Evolutionary conservation across 345 rosid genomes (phyloP).

Genomic region (Nephelium lappaceum): DNA sequence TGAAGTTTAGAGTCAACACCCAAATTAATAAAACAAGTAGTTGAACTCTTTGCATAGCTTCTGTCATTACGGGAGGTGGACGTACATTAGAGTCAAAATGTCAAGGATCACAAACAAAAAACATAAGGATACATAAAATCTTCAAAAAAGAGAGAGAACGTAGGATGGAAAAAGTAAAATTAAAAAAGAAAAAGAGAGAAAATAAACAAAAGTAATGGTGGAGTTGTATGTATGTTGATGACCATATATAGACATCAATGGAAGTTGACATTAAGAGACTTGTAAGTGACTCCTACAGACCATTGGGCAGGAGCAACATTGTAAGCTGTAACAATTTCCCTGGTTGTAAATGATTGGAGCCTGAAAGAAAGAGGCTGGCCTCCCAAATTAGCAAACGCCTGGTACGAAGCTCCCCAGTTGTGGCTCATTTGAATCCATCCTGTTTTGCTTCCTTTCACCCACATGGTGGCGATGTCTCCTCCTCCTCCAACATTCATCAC

Average conservation of each 20-base stretch:
- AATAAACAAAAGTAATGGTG: background rate
- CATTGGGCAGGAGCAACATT: slow-evolving; percentile 76
- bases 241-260: slow-evolving; percentile 25
- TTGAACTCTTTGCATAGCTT: background rate
- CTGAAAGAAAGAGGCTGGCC: slow-evolving; percentile 82
- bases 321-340: slow-evolving; percentile 55
- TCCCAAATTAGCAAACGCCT: slow-evolving; percentile 70
- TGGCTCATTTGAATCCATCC: slow-evolving; percentile 88
- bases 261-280: slow-evolving; percentile 52
- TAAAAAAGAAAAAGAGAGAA: too few species aligned
- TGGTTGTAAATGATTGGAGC: slow-evolving; percentile 62
- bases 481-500: slow-evolving; percentile 80
- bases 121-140: background rate
- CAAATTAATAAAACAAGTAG: background rate
- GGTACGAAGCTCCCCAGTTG: slow-evolving; percentile 94
- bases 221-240: background rate
- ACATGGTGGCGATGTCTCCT: slow-evolving; percentile 54
- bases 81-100: background rate
- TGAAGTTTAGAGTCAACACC: too few species aligned
- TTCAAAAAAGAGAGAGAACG: background rate
- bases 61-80: background rate
- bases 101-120: background rate
- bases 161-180: background rate
- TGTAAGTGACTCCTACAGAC: slow-evolving; percentile 59
- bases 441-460: slow-evolving; percentile 73